These are phyloP conservation scores for Cadophora luteo-olivacea DNA, from an alignment of 2,329 filamentous ascomycete genomes.

Conservation along the genomic window DNA sequence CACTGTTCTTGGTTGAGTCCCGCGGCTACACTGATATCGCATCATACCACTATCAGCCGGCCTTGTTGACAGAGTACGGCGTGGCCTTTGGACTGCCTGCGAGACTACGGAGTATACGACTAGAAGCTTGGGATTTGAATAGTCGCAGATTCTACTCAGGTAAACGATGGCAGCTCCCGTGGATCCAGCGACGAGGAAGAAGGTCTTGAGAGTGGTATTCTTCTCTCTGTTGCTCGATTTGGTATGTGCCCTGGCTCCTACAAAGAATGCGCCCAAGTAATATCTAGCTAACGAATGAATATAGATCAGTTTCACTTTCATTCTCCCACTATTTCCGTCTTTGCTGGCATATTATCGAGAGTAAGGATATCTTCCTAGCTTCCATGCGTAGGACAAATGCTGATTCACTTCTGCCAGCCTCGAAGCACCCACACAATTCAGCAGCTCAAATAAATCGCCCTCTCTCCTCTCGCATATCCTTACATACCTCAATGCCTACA, in stretches of 20 bases:
- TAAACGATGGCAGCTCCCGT: slow-evolving; percentile 47
- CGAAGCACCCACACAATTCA: slow-evolving; percentile 62
- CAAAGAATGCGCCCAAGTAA: not conserved
- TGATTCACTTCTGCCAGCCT: slow-evolving; percentile 58
- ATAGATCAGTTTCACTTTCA: slow-evolving; percentile 78
- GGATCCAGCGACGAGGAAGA: slow-evolving; percentile 69
- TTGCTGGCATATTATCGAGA: slow-evolving; percentile 96
- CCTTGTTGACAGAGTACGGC: not conserved
- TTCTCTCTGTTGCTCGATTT: slow-evolving; percentile 88
- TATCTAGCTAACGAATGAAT: slow-evolving; percentile 17
- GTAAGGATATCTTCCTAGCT: slow-evolving; percentile 52
- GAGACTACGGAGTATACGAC: not conserved
- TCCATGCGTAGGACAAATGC: slow-evolving; percentile 48
- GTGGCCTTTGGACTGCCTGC: not conserved
- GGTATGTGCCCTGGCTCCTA: slow-evolving; percentile 58
- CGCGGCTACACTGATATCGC: not conserved
- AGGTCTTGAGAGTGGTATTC: slow-evolving; percentile 86
- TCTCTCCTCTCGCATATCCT: slow-evolving; percentile 83
- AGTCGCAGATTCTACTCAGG: not conserved
- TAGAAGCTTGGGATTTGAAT: not conserved
- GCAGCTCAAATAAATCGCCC: slow-evolving; percentile 51
- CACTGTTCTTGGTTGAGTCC: slow-evolving; percentile 3
- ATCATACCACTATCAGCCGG: not conserved
- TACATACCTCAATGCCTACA: slow-evolving; percentile 88
- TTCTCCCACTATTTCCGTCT: slow-evolving; percentile 93